phyloP scores from a whole-genome alignment of 1,139 yeast genomes.

The Blastobotrys proliferans region DNA sequence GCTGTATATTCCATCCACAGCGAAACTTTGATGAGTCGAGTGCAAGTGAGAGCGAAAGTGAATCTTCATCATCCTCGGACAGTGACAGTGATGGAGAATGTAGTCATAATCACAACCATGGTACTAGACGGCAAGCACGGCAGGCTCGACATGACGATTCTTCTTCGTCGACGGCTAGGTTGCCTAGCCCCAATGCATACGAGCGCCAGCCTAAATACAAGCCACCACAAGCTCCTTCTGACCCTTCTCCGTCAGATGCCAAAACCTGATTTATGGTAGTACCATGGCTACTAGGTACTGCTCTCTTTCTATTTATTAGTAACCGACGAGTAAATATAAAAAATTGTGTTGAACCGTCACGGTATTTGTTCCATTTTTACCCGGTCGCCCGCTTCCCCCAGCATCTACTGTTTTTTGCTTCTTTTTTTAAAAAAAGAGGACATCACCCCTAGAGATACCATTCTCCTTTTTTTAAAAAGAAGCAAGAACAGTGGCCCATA shows the following conservation, averaged over 20 bases:
- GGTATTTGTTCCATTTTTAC: no score
- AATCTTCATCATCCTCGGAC: slow-evolving; percentile 41
- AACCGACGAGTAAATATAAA: no score
- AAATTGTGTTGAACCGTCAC: no score
- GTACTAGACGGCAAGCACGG: background rate
- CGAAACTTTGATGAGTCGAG: slow-evolving; percentile 64
- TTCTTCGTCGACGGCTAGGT: slow-evolving; percentile 8
- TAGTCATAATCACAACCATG: slow-evolving; percentile 11
- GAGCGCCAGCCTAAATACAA: slow-evolving; percentile 34
- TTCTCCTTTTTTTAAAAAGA: no score
- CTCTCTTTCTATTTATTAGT: no score
- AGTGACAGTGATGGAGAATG: slow-evolving; percentile 22
- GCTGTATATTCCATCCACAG: slow-evolving; percentile 90
- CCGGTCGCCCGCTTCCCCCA: no score
- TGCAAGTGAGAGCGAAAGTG: slow-evolving; percentile 37
- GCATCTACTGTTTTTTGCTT: no score
- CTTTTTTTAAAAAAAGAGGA: no score
- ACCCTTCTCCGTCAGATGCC: background rate
- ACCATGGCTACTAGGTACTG: no score
- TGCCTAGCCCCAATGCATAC: slow-evolving; percentile 36
- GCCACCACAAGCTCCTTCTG: background rate
- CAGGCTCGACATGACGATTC: background rate
- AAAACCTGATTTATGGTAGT: no score
- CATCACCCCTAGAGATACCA: no score
- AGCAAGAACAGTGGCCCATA: no score